Percentiles rank a stretch among this genome's conserved stretches.
Conservation (phyloP, 805 yeast species). For the Saccharomycopsis sp. region DNA sequence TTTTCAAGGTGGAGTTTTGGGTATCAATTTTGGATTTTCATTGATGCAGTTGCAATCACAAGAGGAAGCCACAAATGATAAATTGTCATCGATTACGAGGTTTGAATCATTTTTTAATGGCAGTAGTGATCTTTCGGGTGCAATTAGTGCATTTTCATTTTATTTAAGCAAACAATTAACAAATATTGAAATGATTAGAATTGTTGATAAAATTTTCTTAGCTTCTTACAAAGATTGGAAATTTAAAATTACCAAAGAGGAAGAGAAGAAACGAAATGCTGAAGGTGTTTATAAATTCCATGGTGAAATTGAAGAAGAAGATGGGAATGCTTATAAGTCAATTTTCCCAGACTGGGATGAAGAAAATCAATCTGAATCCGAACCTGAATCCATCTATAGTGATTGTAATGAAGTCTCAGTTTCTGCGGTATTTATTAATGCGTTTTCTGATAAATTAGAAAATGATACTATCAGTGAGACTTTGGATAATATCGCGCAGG, state of each 20-base stretch:
- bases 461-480: neutral
- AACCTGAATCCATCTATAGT: neutral
- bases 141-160: conserved; percentile 9
- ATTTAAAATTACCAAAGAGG: conserved; percentile 6
- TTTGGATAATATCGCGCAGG: conserved; percentile 4
- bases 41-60: conserved; percentile 6
- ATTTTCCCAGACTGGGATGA: conserved; percentile 20
- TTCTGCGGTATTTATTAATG: conserved; percentile 8
- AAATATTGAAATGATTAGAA: neutral
- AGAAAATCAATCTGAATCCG: conserved; percentile 3
- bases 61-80: conserved; percentile 4
- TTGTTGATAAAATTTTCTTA: conserved; percentile 4
- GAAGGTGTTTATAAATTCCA: conserved; percentile 14
- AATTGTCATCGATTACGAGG: conserved; percentile 8
- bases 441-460: neutral
- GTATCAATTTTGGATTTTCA: conserved; percentile 19
- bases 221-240: conserved; percentile 17
- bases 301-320: conserved; percentile 21
- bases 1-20: conserved; percentile 18
- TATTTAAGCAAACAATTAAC: conserved; percentile 1
- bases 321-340: conserved; percentile 17
- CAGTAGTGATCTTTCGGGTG: conserved; percentile 7
- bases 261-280: conserved; percentile 8
- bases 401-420: conserved; percentile 7
- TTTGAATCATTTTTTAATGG: conserved; percentile 3